These are phyloP conservation scores for Gossypium davidsonii DNA, from an alignment of 441 rosid species.

Conservation along the genomic window DNA sequence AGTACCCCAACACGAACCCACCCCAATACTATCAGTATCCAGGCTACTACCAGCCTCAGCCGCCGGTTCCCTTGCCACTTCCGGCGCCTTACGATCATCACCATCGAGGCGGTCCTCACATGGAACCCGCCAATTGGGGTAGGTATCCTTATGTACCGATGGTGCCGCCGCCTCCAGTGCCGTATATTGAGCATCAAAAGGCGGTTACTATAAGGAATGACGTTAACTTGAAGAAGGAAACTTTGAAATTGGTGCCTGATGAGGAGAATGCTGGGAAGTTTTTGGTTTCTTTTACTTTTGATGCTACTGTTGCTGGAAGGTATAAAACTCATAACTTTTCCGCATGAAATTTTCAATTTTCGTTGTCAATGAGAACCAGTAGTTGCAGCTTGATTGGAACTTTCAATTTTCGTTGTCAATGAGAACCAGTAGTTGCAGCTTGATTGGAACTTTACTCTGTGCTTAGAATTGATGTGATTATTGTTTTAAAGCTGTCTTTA, in stretches of 20 bases:
- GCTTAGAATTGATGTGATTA: background rate
- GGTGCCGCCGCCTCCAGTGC: conserved; percentile 35
- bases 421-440: background rate
- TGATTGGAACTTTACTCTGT: background rate
- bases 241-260: conserved; percentile 59
- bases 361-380: background rate
- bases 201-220: conserved; percentile 76
- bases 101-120: conserved; percentile 32
- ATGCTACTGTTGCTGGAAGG: conserved; percentile 90
- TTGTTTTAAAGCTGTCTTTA: background rate
- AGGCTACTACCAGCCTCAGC: conserved; percentile 55
- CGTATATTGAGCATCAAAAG: conserved; percentile 87
- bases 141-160: conserved; percentile 55
- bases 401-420: background rate
- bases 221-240: conserved; percentile 86
- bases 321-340: conserved; percentile 19
- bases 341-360: background rate
- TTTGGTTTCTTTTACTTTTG: conserved; percentile 81
- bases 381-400: background rate
- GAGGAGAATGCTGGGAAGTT: conserved; percentile 54
- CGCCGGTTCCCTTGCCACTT: conserved; percentile 45
- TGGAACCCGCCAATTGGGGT: conserved; percentile 54
- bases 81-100: conserved; percentile 69
- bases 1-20: conserved; percentile 43
- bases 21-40: conserved; percentile 60